phyloP scores from a whole-genome alignment of 352 stramenopile genomes.

The Globisporangium lucens region DNA sequence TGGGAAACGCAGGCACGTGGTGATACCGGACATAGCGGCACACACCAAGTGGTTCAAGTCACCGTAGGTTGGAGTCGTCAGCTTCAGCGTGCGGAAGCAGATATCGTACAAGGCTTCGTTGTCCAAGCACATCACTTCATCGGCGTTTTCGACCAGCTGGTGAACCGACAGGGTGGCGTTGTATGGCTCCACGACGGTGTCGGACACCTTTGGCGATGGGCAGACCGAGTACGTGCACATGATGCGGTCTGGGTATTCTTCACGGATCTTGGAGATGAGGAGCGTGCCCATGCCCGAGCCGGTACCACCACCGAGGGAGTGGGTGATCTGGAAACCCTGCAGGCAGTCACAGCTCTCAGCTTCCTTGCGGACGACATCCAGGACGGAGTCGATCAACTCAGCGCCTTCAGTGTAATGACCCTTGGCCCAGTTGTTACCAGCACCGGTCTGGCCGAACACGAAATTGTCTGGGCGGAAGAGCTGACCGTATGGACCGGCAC shows the following conservation, averaged over 20 bases:
- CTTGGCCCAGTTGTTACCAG: conserved; percentile 99
- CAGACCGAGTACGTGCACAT: conserved; percentile 99
- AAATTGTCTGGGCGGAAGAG: conserved; percentile 99
- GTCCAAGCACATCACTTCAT: conserved; percentile 99
- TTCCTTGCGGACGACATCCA: conserved; percentile 99
- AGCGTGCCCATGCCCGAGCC: conserved; percentile 99
- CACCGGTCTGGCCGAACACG: conserved; percentile 97
- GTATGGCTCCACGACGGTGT: conserved; percentile 99
- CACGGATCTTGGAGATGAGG: conserved; percentile 95
- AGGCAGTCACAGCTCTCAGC: conserved; percentile 98
- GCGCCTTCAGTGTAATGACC: conserved; percentile 99
- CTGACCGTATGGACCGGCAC: conserved; percentile 93
- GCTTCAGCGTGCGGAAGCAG: conserved; percentile 99
- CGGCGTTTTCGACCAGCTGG: conserved; percentile 99
- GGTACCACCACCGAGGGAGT: conserved; percentile 99
- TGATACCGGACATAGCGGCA: conserved; percentile 98
- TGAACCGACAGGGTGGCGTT: conserved; percentile 99
- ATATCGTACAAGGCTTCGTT: conserved; percentile 99
- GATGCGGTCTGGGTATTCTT: conserved; percentile 98
- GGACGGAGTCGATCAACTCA: conserved; percentile 97
- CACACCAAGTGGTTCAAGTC: conserved; percentile 99
- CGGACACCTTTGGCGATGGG: conserved; percentile 97
- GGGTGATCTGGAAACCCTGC: conserved; percentile 99
- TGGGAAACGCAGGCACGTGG: conserved; percentile 98
- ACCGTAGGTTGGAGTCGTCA: conserved; percentile 97